Conservation (phyloP, 306 rosid species). For the Ziziphus jujuba region DNA sequence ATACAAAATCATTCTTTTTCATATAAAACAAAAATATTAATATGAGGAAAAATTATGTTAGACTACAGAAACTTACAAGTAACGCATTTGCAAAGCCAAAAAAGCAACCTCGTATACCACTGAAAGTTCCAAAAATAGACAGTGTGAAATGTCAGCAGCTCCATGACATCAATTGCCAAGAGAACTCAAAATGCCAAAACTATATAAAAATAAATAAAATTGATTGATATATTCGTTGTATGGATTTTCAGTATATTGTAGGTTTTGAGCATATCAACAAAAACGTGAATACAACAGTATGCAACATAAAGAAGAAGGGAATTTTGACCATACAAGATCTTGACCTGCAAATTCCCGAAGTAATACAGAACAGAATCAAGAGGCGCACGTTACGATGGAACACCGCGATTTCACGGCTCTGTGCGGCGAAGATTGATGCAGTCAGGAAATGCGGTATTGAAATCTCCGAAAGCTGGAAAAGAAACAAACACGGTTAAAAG, state of each 20-base stretch:
- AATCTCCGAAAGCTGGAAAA: constrained; percentile 80
- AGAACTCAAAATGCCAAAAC: constrained; percentile 8
- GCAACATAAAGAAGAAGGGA: constrained; percentile 42
- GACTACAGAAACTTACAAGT: constrained; percentile 57
- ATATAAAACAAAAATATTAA: neutral
- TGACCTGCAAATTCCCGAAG: constrained; percentile 98
- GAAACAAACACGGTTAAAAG: neutral
- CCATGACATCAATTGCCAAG: constrained; percentile 4
- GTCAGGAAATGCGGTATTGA: constrained; percentile 88
- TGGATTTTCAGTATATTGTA: too few relatives aligned
- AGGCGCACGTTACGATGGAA: constrained; percentile 73
- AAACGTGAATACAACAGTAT: neutral
- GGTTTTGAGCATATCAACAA: too few relatives aligned
- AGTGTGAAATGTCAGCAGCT: constrained; percentile 33
- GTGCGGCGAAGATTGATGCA: constrained; percentile 83
- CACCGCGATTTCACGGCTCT: constrained; percentile 66
- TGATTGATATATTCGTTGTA: too few relatives aligned
- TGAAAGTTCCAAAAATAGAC: constrained; percentile 51
- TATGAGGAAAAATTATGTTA: constrained; percentile 4
- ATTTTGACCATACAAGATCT: constrained; percentile 91
- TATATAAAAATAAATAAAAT: too few relatives aligned
- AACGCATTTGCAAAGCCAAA: constrained; percentile 95
- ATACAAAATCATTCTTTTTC: neutral
- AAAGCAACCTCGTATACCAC: constrained; percentile 92
- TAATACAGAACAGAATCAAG: constrained; percentile 64